Percentiles rank a stretch among this genome's conserved stretches.
Conservation (phyloP, 257 asterid genomes). For the Dorcoceras hygrometricum region DNA sequence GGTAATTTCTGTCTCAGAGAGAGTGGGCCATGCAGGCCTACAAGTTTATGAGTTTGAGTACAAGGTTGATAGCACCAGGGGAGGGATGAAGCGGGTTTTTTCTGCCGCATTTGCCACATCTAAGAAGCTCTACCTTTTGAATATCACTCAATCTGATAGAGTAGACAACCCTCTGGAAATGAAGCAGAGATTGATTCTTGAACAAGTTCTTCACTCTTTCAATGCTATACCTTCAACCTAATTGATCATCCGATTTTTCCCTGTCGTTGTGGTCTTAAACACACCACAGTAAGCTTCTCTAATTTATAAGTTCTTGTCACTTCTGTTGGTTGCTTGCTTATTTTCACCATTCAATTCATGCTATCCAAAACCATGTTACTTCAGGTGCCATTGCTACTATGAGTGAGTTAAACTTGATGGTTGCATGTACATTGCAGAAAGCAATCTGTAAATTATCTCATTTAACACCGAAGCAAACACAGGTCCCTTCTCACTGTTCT, state of each 20-base stretch:
- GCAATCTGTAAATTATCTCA: background rate
- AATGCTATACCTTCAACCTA: constrained; percentile 46
- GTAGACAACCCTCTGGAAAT: constrained; percentile 53
- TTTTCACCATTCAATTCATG: background rate
- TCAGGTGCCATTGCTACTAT: constrained; percentile 27
- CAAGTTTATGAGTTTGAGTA: constrained; percentile 91
- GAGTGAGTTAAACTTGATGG: background rate
- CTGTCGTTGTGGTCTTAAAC: constrained; percentile 16
- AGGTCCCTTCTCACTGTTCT: no score
- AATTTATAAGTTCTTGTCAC: constrained; percentile 9
- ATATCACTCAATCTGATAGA: constrained; percentile 64
- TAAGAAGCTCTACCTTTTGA: constrained; percentile 78
- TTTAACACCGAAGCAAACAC: no score
- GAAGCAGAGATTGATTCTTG: constrained; percentile 50
- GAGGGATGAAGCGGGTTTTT: constrained; percentile 84
- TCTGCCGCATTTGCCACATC: constrained; percentile 85
- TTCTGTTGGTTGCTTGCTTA: constrained; percentile 1
- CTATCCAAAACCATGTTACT: constrained; percentile 21
- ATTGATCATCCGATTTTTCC: constrained; percentile 16
- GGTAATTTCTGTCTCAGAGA: constrained; percentile 74
- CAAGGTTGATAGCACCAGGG: constrained; percentile 83
- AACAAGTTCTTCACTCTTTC: constrained; percentile 82
- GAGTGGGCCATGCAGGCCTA: constrained; percentile 54
- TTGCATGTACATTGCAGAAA: constrained; percentile 3
- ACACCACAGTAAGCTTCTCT: constrained; percentile 22